Conservation (phyloP, 352 stramenopile species). For the Peronospora farinosa region DNA sequence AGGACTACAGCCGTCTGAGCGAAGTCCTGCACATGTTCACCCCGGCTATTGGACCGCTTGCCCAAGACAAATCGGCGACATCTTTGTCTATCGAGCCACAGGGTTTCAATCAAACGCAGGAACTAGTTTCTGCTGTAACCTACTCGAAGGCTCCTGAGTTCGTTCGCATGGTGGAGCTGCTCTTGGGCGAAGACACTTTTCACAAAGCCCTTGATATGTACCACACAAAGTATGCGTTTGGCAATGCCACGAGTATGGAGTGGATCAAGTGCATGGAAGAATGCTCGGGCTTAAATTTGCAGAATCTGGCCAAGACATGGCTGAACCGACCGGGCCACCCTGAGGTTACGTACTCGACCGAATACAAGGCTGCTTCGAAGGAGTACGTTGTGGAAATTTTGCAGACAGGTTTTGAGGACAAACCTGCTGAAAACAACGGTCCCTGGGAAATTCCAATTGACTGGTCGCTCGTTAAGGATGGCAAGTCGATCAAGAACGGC, state of each 20-base stretch:
- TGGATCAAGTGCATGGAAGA: conserved; percentile 79
- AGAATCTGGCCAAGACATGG: conserved; percentile 67
- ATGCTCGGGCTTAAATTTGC: conserved; percentile 50
- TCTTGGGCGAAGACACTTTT: conserved; percentile 56
- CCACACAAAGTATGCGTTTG: conserved; percentile 66
- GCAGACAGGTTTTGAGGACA: conserved; percentile 69
- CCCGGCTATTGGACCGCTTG: conserved; percentile 58
- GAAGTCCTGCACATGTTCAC: conserved; percentile 74
- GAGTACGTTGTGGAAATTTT: conserved; percentile 54
- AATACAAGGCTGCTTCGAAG: conserved; percentile 44
- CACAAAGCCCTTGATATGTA: conserved; percentile 75
- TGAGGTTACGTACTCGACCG: conserved; percentile 53
- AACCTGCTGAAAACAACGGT: conserved; percentile 54
- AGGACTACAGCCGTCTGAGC: conserved; percentile 64
- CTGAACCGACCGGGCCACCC: conserved; percentile 66
- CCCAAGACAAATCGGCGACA: conserved; percentile 61
- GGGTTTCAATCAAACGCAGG: conserved; percentile 75
- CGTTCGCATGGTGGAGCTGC: conserved; percentile 71
- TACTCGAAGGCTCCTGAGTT: conserved; percentile 79
- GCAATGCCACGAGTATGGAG: conserved; percentile 66
- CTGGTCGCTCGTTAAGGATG: conserved; percentile 66
- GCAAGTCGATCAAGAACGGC: conserved; percentile 48
- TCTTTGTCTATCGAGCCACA: conserved; percentile 65
- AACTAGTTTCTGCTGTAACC: conserved; percentile 70
- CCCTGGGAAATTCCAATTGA: conserved; percentile 76